Evolutionary conservation across 164 flowering plant genomes (phyloP), one percentile per base, ranked within the genome.

Genomic region (Vitis amurensis): DNA sequence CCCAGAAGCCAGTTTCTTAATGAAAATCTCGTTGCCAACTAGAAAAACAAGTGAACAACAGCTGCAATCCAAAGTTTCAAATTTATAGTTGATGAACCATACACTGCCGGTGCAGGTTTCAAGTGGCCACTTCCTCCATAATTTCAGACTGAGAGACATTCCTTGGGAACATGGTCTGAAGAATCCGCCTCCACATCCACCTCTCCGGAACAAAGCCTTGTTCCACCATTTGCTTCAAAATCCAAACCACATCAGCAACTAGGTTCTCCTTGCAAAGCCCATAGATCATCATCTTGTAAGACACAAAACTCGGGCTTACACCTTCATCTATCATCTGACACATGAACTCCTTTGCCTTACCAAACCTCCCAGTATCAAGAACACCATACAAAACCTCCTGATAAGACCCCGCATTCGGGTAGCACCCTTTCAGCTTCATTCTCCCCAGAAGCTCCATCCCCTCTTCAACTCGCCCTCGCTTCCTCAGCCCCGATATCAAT

Each of bases 341-440:
- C 83, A 87, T 78, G 8, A 88, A 79, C 44, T 72, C 69, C 69
- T 81, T 87, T 0, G 95, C 98, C 80, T 89, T 86, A 11, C 71
- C 62, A 72, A 74, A 89, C 69, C 76, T 83, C 79, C 77, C 59
- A 2, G 67, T 74, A 71, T 80, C 84, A 50, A 92, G 83, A 68
- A 94, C 80, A 29, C 93, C 89, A 77, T 87, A 88, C 77, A 94
- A 66, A 62, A 92, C 86, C 75, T 86, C 87, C 67, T 86, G 89
- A 69, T 92, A 91, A 31, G 97, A 80, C 53, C 90, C 93, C 0
- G 77, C 68, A 77, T 88, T 84, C 3, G 97, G 97, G 8, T 84
- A 50, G 71, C 98, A 94, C 9, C 98, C 98, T 67, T 83, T 87
- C 0, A 72, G 69, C 81, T 71, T 81, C 93, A 92, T 89, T 56